These are phyloP conservation scores for Acer negundo DNA, from an alignment of 345 rosid species.

Conservation along the genomic window DNA sequence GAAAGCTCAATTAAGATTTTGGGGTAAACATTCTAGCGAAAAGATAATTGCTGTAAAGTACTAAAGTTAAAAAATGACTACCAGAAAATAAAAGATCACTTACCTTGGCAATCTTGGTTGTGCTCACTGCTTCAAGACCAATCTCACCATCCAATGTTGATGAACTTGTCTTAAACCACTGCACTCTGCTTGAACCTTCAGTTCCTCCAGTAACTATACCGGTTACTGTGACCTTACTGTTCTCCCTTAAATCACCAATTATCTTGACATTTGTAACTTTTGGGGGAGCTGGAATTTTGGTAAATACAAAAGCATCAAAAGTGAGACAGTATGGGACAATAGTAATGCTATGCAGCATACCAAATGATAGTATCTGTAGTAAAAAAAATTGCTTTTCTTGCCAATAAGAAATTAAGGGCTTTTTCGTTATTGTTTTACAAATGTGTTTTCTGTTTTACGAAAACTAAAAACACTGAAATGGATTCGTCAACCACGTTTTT, in stretches of 20 bases:
- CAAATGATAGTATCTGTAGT: slow-evolving; percentile 13
- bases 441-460: too few species aligned
- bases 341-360: slow-evolving; percentile 14
- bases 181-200: slow-evolving; percentile 94
- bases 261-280: slow-evolving; percentile 84
- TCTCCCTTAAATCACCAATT: slow-evolving; percentile 85
- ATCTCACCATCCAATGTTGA: slow-evolving; percentile 52
- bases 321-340: not conserved
- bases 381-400: not conserved
- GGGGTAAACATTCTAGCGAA: slow-evolving; percentile 9
- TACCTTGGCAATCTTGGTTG: slow-evolving; percentile 92
- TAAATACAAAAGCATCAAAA: slow-evolving; percentile 20
- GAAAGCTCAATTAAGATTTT: slow-evolving; percentile 31
- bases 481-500: too few species aligned
- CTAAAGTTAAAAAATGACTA: not conserved
- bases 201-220: slow-evolving; percentile 88
- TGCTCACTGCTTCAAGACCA: slow-evolving; percentile 79
- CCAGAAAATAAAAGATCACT: slow-evolving; percentile 12
- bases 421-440: too few species aligned
- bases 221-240: slow-evolving; percentile 77
- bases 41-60: not conserved
- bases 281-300: slow-evolving; percentile 77
- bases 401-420: not conserved
- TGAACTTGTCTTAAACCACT: slow-evolving; percentile 82
- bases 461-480: too few species aligned